These are phyloP conservation scores for Colletotrichum godetiae DNA, from an alignment of 2,329 filamentous ascomycete species.

Conservation along the genomic window DNA sequence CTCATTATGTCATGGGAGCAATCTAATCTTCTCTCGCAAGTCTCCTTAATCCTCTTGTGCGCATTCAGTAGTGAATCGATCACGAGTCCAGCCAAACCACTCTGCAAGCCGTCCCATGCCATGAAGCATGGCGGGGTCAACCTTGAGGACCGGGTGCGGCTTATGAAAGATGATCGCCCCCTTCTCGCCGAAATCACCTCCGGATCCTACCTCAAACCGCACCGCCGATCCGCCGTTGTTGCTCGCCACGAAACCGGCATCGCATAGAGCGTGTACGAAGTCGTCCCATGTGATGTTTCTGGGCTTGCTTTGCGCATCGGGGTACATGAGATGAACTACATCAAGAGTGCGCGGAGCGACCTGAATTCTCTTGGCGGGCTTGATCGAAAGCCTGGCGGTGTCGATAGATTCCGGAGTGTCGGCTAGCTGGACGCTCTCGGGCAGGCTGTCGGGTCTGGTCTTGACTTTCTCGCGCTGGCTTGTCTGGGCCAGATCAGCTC, in stretches of 20 bases:
- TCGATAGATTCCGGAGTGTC: neutral
- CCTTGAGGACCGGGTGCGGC: slow-evolving; percentile 24
- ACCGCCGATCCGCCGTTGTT: neutral
- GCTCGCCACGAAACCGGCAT: neutral
- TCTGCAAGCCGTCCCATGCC: slow-evolving; percentile 4
- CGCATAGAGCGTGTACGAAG: neutral
- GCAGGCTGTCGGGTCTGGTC: neutral
- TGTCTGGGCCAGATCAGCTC: neutral
- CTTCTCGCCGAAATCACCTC: neutral
- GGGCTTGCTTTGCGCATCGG: neutral
- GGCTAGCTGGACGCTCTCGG: neutral
- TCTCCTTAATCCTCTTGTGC: neutral
- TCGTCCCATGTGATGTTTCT: neutral
- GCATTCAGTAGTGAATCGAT: neutral
- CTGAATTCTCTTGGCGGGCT: neutral
- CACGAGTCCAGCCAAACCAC: neutral
- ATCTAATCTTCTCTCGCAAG: neutral
- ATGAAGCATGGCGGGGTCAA: slow-evolving; percentile 21
- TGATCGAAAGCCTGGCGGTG: neutral
- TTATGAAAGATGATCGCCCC: slow-evolving; percentile 25
- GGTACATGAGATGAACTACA: neutral
- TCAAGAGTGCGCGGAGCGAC: neutral
- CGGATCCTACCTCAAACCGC: neutral
- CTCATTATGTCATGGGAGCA: neutral
- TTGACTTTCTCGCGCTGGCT: neutral